Base-by-base conservation (phyloP, 2,329 filamentous ascomycete species). In the Pyrenochaeta sp. region DNA sequence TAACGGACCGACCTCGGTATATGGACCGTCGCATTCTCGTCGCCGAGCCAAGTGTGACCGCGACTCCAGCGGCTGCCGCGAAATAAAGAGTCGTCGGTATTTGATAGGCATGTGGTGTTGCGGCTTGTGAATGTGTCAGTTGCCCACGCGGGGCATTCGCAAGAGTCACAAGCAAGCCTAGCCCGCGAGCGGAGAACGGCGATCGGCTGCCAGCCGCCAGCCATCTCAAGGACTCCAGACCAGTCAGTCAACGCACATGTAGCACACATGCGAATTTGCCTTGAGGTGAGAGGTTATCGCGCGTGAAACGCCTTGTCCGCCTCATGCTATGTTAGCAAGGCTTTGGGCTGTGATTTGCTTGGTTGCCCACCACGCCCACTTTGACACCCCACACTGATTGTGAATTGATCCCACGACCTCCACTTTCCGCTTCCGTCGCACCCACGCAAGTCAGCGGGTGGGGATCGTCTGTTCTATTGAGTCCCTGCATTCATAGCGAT, bases 91-190 rank as follows among this genome's bases (percentile, higher is more conserved):
- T 24, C 13, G 15, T 19, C n/a, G 40, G 13, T 25, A 5, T 25
- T 39, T 49, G 46, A 49, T 49, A 49, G 46, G 46, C 19, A 7
- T 49, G 10, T 34, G 32, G 22, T 43, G 40, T 44, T 27, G 22
- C 13, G 24, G 40, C 42, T 44, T 27, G 19, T 19, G 2, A 5
- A 30, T 27, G 25, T 52, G 50, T 40, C 50, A 52, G n/a, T 27
- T 52, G 50, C 51, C 51, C 51, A 48, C 51, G 36, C 44, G 51
- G 51, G 51, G 36, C 43, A 42, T 36, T 7, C 32, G 13, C 9
- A 24, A 15, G 30, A 52, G 51, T 48, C 43, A 48, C 51, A 40
- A 44, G 40, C 40, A 43, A 43, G 34, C 28, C 28, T 12, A 13
- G 30, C 10, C 10, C 1, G 30, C 24, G 5, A 49, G 15, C 42